Percentiles rank a stretch among this genome's conserved stretches.
Conservation (phyloP, 352 stramenopile genomes). For the Globisporangium radiosum region DNA sequence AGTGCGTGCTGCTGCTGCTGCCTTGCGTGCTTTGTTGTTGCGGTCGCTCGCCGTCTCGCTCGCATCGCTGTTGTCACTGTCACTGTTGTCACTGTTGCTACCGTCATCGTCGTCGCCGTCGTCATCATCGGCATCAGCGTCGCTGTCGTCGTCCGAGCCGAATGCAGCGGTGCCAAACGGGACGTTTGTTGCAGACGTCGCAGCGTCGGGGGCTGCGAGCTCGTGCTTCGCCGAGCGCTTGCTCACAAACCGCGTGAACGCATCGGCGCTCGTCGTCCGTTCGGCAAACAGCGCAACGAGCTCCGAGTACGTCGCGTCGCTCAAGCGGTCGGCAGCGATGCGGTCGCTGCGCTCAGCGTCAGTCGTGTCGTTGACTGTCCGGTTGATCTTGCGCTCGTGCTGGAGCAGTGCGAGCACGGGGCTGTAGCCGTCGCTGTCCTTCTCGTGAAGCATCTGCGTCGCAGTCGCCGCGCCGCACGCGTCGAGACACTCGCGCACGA, state of each 20-base stretch:
- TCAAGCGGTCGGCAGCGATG: slow-evolving; percentile 23
- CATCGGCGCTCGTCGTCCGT: slow-evolving; percentile 23
- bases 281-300: slow-evolving; percentile 50
- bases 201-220: neutral
- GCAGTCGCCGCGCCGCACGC: slow-evolving; percentile 19
- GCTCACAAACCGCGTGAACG: slow-evolving; percentile 21
- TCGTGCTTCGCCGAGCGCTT: slow-evolving; percentile 5
- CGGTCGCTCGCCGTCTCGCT: neutral
- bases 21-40: neutral
- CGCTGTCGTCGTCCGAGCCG: slow-evolving; percentile 5
- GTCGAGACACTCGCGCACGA: slow-evolving; percentile 34
- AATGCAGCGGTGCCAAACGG: neutral
- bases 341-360: slow-evolving; percentile 26
- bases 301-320: slow-evolving; percentile 33
- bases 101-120: slow-evolving; percentile 15
- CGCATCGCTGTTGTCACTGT: neutral
- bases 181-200: no score
- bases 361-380: neutral
- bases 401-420: slow-evolving; percentile 44
- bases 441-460: slow-evolving; percentile 36
- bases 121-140: slow-evolving; percentile 11
- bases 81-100: slow-evolving; percentile 3
- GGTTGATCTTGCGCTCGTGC: slow-evolving; percentile 17
- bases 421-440: slow-evolving; percentile 35
- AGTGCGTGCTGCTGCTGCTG: neutral